A percentile compares a stretch with the other conserved stretches of the same genome.
Conservation (phyloP, 169 alveolate species). For the Plasmodium vinckei region DNA sequence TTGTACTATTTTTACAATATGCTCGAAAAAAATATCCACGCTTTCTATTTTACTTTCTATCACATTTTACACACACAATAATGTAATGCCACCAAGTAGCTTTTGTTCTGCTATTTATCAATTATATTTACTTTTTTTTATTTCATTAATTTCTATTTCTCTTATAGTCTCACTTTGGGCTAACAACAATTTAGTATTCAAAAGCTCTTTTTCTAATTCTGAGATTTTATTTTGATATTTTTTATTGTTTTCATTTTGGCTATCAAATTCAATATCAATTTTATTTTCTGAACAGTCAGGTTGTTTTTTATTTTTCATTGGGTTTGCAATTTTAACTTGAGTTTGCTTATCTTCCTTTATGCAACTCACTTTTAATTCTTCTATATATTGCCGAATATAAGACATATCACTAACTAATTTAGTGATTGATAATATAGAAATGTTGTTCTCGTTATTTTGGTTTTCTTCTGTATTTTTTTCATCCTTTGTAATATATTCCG, state of each 20-base stretch:
- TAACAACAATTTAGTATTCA: conserved; percentile 28
- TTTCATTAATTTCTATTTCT: conserved; percentile 34
- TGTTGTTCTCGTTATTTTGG: background rate
- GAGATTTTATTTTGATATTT: conserved; percentile 14
- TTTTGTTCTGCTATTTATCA: background rate
- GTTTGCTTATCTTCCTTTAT: background rate
- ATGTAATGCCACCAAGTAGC: background rate
- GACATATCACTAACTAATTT: background rate
- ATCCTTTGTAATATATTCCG: too few species aligned
- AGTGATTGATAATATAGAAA: background rate
- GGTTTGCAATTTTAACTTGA: too few species aligned
- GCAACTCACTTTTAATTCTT: background rate
- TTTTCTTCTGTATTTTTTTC: too few species aligned
- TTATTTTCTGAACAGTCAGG: background rate
- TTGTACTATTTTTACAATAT: too few species aligned
- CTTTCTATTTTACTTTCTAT: background rate
- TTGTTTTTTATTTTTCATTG: too few species aligned
- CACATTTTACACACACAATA: background rate
- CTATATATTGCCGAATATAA: background rate
- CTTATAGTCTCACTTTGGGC: conserved; percentile 48
- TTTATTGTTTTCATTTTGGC: background rate
- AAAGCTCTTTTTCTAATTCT: conserved; percentile 8
- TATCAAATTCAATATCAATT: background rate
- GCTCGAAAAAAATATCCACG: too few species aligned
- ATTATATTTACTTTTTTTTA: background rate